Evolutionary conservation across 164 flowering plant species (phyloP).

Genomic region (Sedum album): DNA sequence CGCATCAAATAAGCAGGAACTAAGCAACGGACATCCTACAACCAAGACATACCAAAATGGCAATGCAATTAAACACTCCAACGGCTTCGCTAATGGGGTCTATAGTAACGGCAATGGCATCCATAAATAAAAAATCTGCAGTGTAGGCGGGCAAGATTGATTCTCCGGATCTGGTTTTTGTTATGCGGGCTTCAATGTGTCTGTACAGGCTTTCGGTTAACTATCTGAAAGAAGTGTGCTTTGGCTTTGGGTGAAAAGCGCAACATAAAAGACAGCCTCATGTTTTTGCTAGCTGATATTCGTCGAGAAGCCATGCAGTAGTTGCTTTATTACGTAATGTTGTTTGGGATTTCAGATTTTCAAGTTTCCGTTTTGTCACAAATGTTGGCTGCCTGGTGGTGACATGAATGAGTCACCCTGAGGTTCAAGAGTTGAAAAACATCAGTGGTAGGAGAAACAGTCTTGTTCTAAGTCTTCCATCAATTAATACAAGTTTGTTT

Average conservation of each 20-base stretch:
- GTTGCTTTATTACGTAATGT: neutral
- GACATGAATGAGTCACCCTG: constrained; percentile 1
- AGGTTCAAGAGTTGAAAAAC: neutral
- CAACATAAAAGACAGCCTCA: neutral
- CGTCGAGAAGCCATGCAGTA: neutral
- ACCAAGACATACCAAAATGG: neutral
- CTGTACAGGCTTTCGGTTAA: neutral
- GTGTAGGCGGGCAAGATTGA: constrained; percentile 1
- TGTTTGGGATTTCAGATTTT: neutral
- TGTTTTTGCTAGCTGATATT: neutral
- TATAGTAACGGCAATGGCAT: constrained; percentile 10
- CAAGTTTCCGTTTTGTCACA: neutral
- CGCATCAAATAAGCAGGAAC: neutral
- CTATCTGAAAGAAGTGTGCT: neutral
- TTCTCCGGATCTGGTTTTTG: neutral
- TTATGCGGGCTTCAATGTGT: neutral
- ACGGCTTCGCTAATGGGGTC: constrained; percentile 8
- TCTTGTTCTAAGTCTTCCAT: too few species aligned
- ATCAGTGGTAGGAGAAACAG: too few species aligned
- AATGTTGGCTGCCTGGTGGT: neutral
- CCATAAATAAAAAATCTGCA: neutral
- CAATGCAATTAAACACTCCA: neutral
- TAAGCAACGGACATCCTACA: neutral
- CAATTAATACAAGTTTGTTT: too few species aligned
- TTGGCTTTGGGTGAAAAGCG: constrained; percentile 4